phyloP scores from a whole-genome alignment of 768 basidiomycete genomes.

The Serendipita sp. region DNA sequence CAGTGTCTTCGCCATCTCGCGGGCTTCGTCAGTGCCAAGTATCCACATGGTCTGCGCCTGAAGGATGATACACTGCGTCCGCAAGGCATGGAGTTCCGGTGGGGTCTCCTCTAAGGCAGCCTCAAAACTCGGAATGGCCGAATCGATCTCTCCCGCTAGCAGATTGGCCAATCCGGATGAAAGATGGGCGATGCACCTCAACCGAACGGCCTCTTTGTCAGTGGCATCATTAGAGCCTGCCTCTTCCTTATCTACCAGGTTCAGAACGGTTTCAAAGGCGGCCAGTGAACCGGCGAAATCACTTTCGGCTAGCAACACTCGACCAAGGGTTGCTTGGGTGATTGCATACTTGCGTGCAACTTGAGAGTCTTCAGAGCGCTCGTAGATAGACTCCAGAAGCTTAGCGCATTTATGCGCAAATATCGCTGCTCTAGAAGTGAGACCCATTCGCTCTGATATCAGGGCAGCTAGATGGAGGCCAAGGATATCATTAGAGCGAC shows the following conservation, averaged over 20 bases:
- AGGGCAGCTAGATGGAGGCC: constrained; percentile 75
- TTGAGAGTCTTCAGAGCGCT: constrained; percentile 63
- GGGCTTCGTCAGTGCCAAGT: constrained; percentile 55
- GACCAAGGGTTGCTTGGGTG: constrained; percentile 68
- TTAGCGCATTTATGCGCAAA: constrained; percentile 46
- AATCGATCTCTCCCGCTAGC: constrained; percentile 42
- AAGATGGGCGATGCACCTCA: constrained; percentile 51
- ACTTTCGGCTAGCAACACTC: constrained; percentile 46
- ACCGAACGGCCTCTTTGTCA: constrained; percentile 19
- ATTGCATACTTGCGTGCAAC: constrained; percentile 69
- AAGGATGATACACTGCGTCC: constrained; percentile 59
- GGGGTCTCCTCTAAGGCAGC: constrained; percentile 41
- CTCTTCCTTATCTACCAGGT: constrained; percentile 37
- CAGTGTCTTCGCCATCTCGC: constrained; percentile 59
- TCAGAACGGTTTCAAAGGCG: constrained; percentile 56
- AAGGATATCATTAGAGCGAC: constrained; percentile 49
- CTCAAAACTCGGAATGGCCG: constrained; percentile 54
- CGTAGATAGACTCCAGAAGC: constrained; percentile 76
- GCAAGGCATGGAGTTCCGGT: constrained; percentile 29
- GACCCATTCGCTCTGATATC: constrained; percentile 70
- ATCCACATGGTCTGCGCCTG: constrained; percentile 81
- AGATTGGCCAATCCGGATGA: constrained; percentile 61
- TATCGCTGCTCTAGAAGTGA: constrained; percentile 41
- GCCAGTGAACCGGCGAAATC: constrained; percentile 48
- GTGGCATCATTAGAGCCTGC: constrained; percentile 23